Base-by-base conservation (phyloP, 225 moss, liverwort and hornwort genomes). In the Bryoerythrophyllum caledonicum region DNA sequence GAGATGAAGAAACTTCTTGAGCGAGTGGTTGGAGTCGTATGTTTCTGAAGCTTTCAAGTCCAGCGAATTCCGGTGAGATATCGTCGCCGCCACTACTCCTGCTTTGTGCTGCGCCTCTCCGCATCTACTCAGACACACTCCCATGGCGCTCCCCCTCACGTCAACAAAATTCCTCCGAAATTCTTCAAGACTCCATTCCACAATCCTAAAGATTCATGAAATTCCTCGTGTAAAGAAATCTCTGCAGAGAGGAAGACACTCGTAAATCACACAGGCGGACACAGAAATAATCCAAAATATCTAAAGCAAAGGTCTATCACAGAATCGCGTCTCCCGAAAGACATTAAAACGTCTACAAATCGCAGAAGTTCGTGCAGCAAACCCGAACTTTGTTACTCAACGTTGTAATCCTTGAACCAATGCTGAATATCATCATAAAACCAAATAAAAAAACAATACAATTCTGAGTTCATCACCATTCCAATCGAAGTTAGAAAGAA, bases 51-150 rank as follows among this genome's bases (percentile, higher is more conserved):
- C 15, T 17, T 54, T 64, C 1, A 60, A 48, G 0, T 66, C 78
- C 6, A 78, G 9, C 0, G 88, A 85, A 35, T 75, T 78, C 2
- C 78, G 85, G 28, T 82, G 82, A 0, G 87, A 88, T 8, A 85
- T 82, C 0, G 88, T 78, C 1, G 85, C 88, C n/a, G 88, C 88
- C 7, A 85, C 88, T 1, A 88, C 88, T 0, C 82, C 88, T 0
- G 88, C 88, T 40, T 88, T 82, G 16, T 82, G 85, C 20, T 85
- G 88, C 1, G 85, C 88, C 10, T 82, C 82, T 7, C 88, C 82
- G 25, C 85, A 88, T 24, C 80, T 82, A 28, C 88, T 88, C 11
- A 88, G 41, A 46, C 88, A 88, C 3, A 88, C 59, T 1, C 88
- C 88, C 88, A 88, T 87, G 28, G 9, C 34, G 16, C 60, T 49